Evolutionary conservation across 2,329 filamentous ascomycete genomes (phyloP).

Genomic region (Pseudonectria buxi): DNA sequence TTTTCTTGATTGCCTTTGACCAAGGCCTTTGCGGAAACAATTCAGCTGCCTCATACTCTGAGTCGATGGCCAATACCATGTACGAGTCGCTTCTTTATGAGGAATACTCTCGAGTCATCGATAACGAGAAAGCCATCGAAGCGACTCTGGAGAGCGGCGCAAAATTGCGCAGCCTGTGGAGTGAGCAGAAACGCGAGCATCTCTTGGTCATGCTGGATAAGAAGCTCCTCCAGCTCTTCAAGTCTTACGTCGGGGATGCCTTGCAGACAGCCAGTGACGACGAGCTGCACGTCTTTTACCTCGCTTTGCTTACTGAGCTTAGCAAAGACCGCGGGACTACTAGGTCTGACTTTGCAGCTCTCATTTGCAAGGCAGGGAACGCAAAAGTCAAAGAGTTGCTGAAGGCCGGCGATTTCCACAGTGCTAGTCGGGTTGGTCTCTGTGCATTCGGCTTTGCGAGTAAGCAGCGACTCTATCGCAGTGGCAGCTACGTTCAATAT

Average conservation of each 20-base stretch:
- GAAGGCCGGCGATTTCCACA: constrained; percentile 30
- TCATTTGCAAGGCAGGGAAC: constrained; percentile 27
- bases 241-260: constrained; percentile 22
- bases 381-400: constrained; percentile 30
- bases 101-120: constrained; percentile 18
- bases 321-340: constrained; percentile 25
- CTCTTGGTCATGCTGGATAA: constrained; percentile 29
- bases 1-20: constrained; percentile 41
- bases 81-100: constrained; percentile 18
- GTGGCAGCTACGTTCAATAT: constrained; percentile 30
- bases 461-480: constrained; percentile 34
- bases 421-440: constrained; percentile 36
- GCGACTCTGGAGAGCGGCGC: constrained; percentile 17
- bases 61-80: constrained; percentile 27
- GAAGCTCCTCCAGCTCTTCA: constrained; percentile 33
- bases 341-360: constrained; percentile 31
- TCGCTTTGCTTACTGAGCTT: constrained; percentile 33
- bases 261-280: constrained; percentile 23
- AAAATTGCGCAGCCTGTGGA: constrained; percentile 20
- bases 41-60: constrained; percentile 31
- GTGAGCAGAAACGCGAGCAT: constrained; percentile 23
- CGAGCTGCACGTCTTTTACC: constrained; percentile 32
- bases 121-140: constrained; percentile 13
- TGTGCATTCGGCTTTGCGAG: constrained; percentile 37
- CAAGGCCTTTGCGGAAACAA: constrained; percentile 30